Percentiles rank a stretch among this genome's conserved stretches.
phyloP scores from a whole-genome alignment of 345 rosid genomes.

The Gossypium bickii region DNA sequence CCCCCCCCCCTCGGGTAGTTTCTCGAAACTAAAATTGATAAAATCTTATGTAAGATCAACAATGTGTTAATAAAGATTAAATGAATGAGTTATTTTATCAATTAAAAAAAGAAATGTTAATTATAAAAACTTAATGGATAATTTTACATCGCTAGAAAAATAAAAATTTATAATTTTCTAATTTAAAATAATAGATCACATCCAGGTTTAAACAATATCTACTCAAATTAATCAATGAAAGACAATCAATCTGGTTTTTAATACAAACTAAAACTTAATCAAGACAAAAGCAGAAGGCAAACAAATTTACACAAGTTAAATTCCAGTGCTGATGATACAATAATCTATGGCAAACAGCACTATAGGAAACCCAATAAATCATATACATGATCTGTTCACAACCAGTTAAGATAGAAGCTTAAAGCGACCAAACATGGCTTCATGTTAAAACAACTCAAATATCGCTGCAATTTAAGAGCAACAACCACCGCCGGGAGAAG shows the following conservation, averaged over 20 bases:
- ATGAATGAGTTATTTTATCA: no score
- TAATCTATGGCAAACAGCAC: neutral
- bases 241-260: neutral
- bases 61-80: no score
- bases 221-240: constrained; percentile 2
- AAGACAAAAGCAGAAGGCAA: neutral
- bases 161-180: no score
- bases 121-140: no score
- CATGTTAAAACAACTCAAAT: neutral
- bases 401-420: neutral
- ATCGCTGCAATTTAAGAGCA: constrained; percentile 32
- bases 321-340: neutral
- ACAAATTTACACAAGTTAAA: constrained; percentile 11
- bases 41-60: no score
- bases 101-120: no score
- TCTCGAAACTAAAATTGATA: no score
- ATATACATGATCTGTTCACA: constrained; percentile 14
- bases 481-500: constrained; percentile 38
- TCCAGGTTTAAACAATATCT: neutral
- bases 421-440: neutral
- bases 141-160: no score
- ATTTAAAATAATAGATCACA: no score
- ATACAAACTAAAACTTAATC: neutral
- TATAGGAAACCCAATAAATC: constrained; percentile 6
- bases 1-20: no score